Percentiles rank a stretch among this genome's conserved stretches.
phyloP scores from a whole-genome alignment of 1,284 basidiomycete species.

The Golubevia sp. region DNA sequence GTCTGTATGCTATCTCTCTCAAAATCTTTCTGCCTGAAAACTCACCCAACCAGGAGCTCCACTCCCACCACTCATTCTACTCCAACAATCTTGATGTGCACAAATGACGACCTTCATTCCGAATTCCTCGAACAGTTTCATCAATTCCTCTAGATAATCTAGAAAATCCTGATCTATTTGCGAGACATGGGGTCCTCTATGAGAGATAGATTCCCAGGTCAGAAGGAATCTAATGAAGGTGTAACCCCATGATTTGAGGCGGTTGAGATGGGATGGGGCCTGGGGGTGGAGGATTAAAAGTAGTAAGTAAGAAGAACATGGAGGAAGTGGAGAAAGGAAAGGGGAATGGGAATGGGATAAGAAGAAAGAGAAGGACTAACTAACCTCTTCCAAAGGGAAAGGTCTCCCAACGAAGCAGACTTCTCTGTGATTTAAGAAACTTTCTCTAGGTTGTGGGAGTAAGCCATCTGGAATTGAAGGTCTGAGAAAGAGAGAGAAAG shows the following conservation, averaged over 20 bases:
- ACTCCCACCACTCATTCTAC: constrained; percentile 82
- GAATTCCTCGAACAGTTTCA: constrained; percentile 77
- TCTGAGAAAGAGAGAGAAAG: background rate
- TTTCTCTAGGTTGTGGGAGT: constrained; percentile 15
- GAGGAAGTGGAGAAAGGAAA: background rate
- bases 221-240: constrained; percentile 70
- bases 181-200: constrained; percentile 87
- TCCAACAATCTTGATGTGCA: constrained; percentile 76
- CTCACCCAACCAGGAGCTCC: constrained; percentile 69
- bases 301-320: no score
- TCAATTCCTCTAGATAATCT: constrained; percentile 74
- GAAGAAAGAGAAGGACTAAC: constrained; percentile 11
- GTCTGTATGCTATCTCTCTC: no score
- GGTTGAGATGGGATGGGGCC: constrained; percentile 47
- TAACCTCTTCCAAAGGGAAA: constrained; percentile 57
- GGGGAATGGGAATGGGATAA: constrained; percentile 10
- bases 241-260: constrained; percentile 61
- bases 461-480: background rate
- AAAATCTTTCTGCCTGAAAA: no score
- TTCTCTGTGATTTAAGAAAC: constrained; percentile 51
- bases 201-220: constrained; percentile 96
- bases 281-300: background rate
- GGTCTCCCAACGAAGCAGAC: constrained; percentile 62
- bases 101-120: constrained; percentile 80
- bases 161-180: constrained; percentile 83